Evolutionary conservation across 306 rosid genomes (phyloP).

Genomic region (Malus sylvestris): DNA sequence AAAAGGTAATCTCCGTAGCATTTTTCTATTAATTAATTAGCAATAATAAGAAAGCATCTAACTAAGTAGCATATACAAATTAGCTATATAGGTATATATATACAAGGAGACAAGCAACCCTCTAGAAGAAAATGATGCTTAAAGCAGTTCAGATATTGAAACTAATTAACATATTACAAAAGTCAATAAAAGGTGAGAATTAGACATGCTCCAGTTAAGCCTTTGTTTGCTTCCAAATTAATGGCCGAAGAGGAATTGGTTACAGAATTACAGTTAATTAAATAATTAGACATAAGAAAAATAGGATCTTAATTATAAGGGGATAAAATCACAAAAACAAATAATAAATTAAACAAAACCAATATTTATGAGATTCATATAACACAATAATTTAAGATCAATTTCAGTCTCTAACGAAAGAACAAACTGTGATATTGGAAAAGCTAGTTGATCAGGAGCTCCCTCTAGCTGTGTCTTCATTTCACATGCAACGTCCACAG

Average conservation of each 20-base stretch:
- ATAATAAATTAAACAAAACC: background rate
- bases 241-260: constrained; percentile 11
- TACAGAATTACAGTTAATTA: background rate
- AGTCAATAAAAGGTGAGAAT: background rate
- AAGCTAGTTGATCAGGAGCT: background rate
- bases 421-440: background rate
- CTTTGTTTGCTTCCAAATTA: constrained; percentile 6
- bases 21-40: background rate
- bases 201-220: constrained; percentile 11
- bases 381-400: background rate
- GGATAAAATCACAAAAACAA: background rate
- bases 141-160: background rate
- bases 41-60: background rate
- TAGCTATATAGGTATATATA: background rate
- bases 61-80: background rate
- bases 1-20: no score
- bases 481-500: background rate
- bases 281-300: background rate
- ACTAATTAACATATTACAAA: background rate
- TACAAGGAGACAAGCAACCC: constrained; percentile 16
- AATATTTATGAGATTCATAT: background rate
- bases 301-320: background rate
- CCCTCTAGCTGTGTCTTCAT: background rate
- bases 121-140: constrained; percentile 5
- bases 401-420: background rate